phyloP scores from a whole-genome alignment of 768 basidiomycete species.

The Xerocomus brunneocitrinus region DNA sequence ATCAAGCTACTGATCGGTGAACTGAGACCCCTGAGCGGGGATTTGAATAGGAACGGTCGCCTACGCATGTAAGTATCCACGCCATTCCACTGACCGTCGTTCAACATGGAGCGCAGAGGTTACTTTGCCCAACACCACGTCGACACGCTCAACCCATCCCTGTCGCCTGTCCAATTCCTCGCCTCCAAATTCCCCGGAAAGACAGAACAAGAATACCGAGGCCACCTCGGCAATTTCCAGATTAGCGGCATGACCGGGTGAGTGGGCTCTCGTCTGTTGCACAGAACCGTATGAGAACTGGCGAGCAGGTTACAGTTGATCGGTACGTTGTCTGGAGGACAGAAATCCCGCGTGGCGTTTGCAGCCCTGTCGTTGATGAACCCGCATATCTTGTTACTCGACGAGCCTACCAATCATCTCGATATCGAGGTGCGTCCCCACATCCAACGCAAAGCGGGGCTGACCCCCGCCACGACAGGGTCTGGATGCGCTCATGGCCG shows the following conservation, averaged over 20 bases:
- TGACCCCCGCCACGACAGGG: constrained; percentile 46
- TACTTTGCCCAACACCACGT: constrained; percentile 97
- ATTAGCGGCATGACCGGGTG: constrained; percentile 95
- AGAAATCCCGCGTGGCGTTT: constrained; percentile 95
- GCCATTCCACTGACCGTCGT: background rate
- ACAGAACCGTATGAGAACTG: background rate
- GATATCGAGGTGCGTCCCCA: constrained; percentile 71
- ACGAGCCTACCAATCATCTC: constrained; percentile 96
- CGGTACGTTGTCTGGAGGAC: constrained; percentile 90
- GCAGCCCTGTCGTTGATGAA: constrained; percentile 78
- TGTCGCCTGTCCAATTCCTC: constrained; percentile 93
- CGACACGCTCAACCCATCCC: constrained; percentile 75
- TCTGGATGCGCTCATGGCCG: constrained; percentile 91
- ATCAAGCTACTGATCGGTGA: constrained; percentile 64
- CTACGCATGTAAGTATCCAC: constrained; percentile 67
- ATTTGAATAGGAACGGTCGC: constrained; percentile 87
- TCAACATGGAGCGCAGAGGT: constrained; percentile 43
- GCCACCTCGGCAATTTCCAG: constrained; percentile 95
- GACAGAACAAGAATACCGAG: constrained; percentile 92
- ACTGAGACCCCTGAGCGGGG: constrained; percentile 44
- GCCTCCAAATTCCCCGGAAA: constrained; percentile 90
- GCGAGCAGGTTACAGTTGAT: constrained; percentile 70
- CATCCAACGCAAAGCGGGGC: background rate
- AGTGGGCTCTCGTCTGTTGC: constrained; percentile 1
- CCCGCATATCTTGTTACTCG: constrained; percentile 89